Base-by-base conservation (phyloP, 2,329 filamentous ascomycete species). In the Ascochyta rabiei region DNA sequence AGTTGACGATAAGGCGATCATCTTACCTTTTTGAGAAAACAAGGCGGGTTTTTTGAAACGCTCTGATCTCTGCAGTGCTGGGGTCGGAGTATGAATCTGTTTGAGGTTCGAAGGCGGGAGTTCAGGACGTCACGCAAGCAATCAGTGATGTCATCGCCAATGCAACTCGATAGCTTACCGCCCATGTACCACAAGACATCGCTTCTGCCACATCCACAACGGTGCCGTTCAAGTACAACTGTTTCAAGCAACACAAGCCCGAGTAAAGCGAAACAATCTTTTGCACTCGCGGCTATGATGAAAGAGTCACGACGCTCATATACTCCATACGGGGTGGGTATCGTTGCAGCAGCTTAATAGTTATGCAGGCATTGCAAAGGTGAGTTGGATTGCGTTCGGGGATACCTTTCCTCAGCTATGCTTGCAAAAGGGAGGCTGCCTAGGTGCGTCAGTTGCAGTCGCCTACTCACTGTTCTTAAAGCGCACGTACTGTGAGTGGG, bases 61-160 rank as follows among this genome's bases (percentile, higher is more conserved):
- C 40, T 57, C 44, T 59, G 45, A 47, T 53, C 23, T 42, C 55
- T 35, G 30, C 47, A 43, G 53, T 59, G 54, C 53, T 57, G 61
- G 62, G 54, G 41, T 53, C 42, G 58, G 53, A 51, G 30, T 47
- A 59, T 49, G 54, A 48, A 47, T 58, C 46, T 64, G 63, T 61
- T 61, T 59, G 59, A 52, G 59, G 53, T 48, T 52, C 48, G 53
- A 44, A 41, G 35, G 38, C 53, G 53, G 56, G 60, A 61, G 57
- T 58, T 34, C 40, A 43, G 15, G 30, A 28, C 56, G 55, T 60
- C 40, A 56, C 46, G 54, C 52, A 45, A 59, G 55, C 39, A 34
- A 37, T 43, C 48, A 40, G 56, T 67, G 63, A 68, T 60, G 63
- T 68, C 66, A 66, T 63, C 24, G 45, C 19, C 41, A 38, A 37